Evolutionary conservation across 2,329 filamentous ascomycete genomes (phyloP).

Genomic region (Fusarium devonianum): DNA sequence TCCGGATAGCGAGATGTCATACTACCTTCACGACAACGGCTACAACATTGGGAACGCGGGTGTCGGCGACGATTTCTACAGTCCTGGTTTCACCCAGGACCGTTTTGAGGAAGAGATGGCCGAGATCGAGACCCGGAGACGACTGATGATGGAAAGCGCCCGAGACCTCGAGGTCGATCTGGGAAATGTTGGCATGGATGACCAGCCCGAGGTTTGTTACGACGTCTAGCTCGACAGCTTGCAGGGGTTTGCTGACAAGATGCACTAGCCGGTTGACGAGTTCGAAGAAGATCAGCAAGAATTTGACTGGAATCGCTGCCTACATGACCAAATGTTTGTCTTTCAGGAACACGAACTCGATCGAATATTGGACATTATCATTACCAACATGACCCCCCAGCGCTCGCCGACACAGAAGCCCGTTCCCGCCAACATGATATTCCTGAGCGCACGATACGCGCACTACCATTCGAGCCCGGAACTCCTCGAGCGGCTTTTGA

Average conservation of each 20-base stretch:
- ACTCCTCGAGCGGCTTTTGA: slow-evolving; percentile 79
- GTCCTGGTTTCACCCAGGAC: slow-evolving; percentile 88
- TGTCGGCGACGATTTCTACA: slow-evolving; percentile 90
- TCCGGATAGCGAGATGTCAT: slow-evolving; percentile 94
- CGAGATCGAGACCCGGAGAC: slow-evolving; percentile 91
- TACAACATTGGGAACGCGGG: slow-evolving; percentile 86
- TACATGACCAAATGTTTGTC: slow-evolving; percentile 99
- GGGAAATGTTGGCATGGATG: slow-evolving; percentile 93
- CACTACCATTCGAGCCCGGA: slow-evolving; percentile 94
- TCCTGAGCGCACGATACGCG: slow-evolving; percentile 92
- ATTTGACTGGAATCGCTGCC: slow-evolving; percentile 92
- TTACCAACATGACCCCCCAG: slow-evolving; percentile 97
- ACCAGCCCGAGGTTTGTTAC: slow-evolving; percentile 89
- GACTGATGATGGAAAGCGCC: slow-evolving; percentile 99
- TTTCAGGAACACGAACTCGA: slow-evolving; percentile 95
- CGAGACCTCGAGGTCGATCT: slow-evolving; percentile 96
- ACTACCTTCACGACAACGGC: slow-evolving; percentile 92
- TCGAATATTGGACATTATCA: slow-evolving; percentile 91
- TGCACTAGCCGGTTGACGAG: slow-evolving; percentile 72
- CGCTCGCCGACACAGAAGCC: slow-evolving; percentile 96
- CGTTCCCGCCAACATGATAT: slow-evolving; percentile 95
- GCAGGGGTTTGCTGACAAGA: slow-evolving; percentile 6
- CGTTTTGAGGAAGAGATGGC: slow-evolving; percentile 97
- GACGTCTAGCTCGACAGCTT: neutral
- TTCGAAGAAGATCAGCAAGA: slow-evolving; percentile 89